Conservation (phyloP, 768 basidiomycete species). For the Boletus eberwhitei region DNA sequence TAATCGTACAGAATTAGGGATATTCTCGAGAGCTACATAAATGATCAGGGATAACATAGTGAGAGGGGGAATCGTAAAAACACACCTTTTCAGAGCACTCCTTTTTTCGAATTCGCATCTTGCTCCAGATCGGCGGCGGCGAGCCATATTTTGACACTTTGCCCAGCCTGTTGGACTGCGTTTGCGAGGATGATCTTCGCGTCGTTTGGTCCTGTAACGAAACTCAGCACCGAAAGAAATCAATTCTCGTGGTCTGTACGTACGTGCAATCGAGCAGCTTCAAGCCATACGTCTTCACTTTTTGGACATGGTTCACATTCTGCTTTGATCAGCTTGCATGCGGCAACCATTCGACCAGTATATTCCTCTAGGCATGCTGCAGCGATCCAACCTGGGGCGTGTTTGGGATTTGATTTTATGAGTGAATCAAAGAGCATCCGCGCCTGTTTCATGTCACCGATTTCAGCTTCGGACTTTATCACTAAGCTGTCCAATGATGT, state of each 20-base stretch:
- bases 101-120: conserved; percentile 81
- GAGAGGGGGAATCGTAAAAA: neutral
- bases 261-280: conserved; percentile 91
- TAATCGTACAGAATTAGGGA: conserved; percentile 92
- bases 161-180: conserved; percentile 90
- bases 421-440: conserved; percentile 95
- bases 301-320: conserved; percentile 96
- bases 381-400: conserved; percentile 98
- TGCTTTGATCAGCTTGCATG: conserved; percentile 86
- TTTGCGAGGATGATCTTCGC: conserved; percentile 93
- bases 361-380: conserved; percentile 95
- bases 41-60: neutral
- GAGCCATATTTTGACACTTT: conserved; percentile 96
- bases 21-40: conserved; percentile 82
- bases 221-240: neutral
- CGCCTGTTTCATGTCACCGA: conserved; percentile 97
- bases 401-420: conserved; percentile 96
- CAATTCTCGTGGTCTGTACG: conserved; percentile 20
- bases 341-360: conserved; percentile 93
- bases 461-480: conserved; percentile 93
- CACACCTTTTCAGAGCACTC: conserved; percentile 87
- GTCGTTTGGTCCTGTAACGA: conserved; percentile 69
- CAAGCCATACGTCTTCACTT: conserved; percentile 98
- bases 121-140: conserved; percentile 88
- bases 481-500: conserved; percentile 89